Conservation (phyloP, 2,329 filamentous ascomycete genomes). For the Ascochyta rabiei region DNA sequence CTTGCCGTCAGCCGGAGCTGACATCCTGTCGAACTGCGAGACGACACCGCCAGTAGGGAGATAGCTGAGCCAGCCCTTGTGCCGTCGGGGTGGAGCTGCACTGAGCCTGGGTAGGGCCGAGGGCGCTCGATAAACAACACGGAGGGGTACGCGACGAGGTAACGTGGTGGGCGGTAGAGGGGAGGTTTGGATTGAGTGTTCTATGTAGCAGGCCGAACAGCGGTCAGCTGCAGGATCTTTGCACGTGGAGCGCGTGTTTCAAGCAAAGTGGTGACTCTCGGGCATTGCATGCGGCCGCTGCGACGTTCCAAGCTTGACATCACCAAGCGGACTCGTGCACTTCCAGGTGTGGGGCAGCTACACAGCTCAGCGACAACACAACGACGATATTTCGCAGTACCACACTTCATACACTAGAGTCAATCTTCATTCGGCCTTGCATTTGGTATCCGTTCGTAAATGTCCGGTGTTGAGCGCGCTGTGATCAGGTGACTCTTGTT, state of each 20-base stretch:
- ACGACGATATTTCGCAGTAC: background rate
- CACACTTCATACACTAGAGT: background rate
- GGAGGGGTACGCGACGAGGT: constrained; percentile 13
- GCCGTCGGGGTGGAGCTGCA: constrained; percentile 3
- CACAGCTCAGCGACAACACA: background rate
- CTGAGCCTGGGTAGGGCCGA: constrained; percentile 7
- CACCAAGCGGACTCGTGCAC: constrained; percentile 4
- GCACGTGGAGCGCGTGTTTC: constrained; percentile 16
- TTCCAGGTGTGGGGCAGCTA: constrained; percentile 2
- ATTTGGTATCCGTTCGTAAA: background rate
- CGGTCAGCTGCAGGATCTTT: constrained; percentile 14
- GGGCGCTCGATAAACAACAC: constrained; percentile 5
- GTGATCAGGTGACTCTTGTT: background rate
- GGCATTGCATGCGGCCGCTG: constrained; percentile 15
- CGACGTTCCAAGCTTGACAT: constrained; percentile 14
- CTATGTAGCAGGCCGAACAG: constrained; percentile 16
- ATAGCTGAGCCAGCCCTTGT: constrained; percentile 30
- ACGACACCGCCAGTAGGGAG: constrained; percentile 20
- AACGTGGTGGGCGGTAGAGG: constrained; percentile 22
- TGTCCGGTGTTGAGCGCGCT: background rate
- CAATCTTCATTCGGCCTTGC: too few relatives aligned
- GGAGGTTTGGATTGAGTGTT: background rate
- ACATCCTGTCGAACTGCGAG: constrained; percentile 45
- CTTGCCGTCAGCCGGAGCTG: constrained; percentile 49
- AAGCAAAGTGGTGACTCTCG: constrained; percentile 10